Evolutionary conservation across 2,329 filamentous ascomycete genomes (phyloP), one percentile per base, ranked within the genome.

Genomic region (Arthrocladium fulminans): DNA sequence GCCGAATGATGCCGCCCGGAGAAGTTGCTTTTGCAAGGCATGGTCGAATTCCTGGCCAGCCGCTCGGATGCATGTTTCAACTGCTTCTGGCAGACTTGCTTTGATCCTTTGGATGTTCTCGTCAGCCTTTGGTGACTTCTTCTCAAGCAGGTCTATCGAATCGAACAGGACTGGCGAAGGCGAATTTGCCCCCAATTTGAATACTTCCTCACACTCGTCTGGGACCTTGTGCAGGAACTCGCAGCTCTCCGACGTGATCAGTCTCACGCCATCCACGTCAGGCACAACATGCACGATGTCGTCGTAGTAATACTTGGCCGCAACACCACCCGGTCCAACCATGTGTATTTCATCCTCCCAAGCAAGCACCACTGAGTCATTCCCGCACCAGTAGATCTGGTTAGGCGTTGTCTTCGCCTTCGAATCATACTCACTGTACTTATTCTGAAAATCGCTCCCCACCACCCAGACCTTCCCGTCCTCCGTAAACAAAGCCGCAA

Each of bases 341-440:
- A 98, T 76, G 61, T 96, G 92, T 3, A 98, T 83, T 65, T 98
- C 92, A 61, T 98, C 92, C 62, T 97, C 92, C 92, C 92, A 98
- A 0, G 89, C 89, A 59, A 98, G 80, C 23, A 95, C 80, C 2
- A 92, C 85, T 12, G 89, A 88, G 65, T 97, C 90, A 59, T 92
- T 90, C 3, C 92, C 92, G 65, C 92, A 98, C 92, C 92, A 98
- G 59, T 92, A 84, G 52, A 98, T 76, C 54, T 92, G 87, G 59
- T 87, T 84, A 2, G 92, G 92, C 1, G 83, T 76, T 3, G 88
- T 94, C 64, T 84, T 84, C 8, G 87, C 89, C 57, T 83, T 83
- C 1, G 89, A 90, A 60, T 95, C 82, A 62, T 97, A 90, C 67
- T 97, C 89, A 62, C 88, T 90, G 53, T 95, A 73, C 49, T 89